Evolutionary conservation across 2,329 filamentous ascomycete species (phyloP), one percentile per base, ranked within the genome.

Genomic region (Ramularia endophylla): DNA sequence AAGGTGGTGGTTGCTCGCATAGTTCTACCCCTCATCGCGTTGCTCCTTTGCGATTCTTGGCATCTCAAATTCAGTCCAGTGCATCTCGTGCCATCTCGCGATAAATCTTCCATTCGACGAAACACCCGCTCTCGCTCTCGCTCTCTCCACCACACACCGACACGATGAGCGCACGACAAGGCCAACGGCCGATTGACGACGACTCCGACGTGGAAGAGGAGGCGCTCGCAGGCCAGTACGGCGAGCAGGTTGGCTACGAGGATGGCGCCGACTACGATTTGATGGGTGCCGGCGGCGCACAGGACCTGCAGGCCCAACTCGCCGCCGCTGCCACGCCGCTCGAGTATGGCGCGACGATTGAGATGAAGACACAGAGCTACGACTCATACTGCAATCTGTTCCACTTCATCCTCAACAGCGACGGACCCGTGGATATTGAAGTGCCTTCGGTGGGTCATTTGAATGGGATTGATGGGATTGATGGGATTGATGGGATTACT

Each of bases 361-460:
- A 97, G 69, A 86, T 87, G 67, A 97, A 97, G 73, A 95, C 97
- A 73, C 83, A 87, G 67, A 95, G 89, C 73, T 98, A 98, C 76
- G 92, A 98, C 73, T 87, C 87, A 66, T 98, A 98, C 78, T 98
- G 92, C 82, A 95, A 87, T 69, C 75, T 98, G 58, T 98, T 98
- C 75, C 92, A 98, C 74, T 97, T 87, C 71, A 95, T 98, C 67
- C 75, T 98, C 64, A 98, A 98, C 78, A 97, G 90, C 37, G 92
- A 97, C 56, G 92, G 92, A n/a, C 92, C 92, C 12, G 90, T 98
- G 46, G 92, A 98, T 64, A 75, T 98, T 56, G 92, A 98, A 68
- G 85, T 90, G 53, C 92, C 92, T 56, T 95, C 89, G 65, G 90
- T 95, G 75, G 72, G 86, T 77, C n/a, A 20, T 13, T n/a, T 11